These are phyloP conservation scores for Dalechampia spathulata DNA, from an alignment of 441 rosid species.

Conservation along the genomic window DNA sequence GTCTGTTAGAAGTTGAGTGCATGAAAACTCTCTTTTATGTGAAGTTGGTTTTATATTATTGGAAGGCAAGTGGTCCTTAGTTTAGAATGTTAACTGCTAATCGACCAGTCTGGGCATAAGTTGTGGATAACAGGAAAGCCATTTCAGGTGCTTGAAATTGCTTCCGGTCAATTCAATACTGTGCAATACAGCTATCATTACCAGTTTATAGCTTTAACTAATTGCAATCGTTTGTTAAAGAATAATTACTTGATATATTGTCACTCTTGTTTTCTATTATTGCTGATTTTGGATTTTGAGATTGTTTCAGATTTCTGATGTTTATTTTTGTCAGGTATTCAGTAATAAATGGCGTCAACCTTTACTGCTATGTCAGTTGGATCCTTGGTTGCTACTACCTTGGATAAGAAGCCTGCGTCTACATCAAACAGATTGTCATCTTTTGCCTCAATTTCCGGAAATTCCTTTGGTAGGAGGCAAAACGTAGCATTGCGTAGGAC, in stretches of 20 bases:
- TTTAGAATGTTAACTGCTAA: background rate
- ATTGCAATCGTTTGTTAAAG: background rate
- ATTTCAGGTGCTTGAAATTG: background rate
- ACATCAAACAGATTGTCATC: slow-evolving; percentile 63
- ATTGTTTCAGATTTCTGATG: too few species aligned
- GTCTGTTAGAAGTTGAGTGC: background rate
- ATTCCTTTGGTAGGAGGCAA: slow-evolving; percentile 42
- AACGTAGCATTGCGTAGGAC: slow-evolving; percentile 37
- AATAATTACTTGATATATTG: background rate
- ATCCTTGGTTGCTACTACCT: slow-evolving; percentile 51
- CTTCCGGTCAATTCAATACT: background rate
- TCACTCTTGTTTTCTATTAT: background rate
- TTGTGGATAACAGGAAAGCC: background rate
- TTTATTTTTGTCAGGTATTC: background rate
- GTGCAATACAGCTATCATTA: background rate
- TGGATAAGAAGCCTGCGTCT: slow-evolving; percentile 49
- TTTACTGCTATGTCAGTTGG: slow-evolving; percentile 59
- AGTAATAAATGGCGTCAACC: slow-evolving; percentile 55
- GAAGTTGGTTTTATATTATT: background rate
- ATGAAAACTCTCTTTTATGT: background rate
- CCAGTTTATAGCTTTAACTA: background rate
- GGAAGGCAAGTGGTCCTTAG: background rate
- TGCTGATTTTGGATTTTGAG: too few species aligned
- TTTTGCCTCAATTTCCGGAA: slow-evolving; percentile 50
- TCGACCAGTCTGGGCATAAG: background rate